These are phyloP conservation scores for Hymenoscyphus albidus DNA, from an alignment of 2,329 filamentous ascomycete species.

Conservation along the genomic window DNA sequence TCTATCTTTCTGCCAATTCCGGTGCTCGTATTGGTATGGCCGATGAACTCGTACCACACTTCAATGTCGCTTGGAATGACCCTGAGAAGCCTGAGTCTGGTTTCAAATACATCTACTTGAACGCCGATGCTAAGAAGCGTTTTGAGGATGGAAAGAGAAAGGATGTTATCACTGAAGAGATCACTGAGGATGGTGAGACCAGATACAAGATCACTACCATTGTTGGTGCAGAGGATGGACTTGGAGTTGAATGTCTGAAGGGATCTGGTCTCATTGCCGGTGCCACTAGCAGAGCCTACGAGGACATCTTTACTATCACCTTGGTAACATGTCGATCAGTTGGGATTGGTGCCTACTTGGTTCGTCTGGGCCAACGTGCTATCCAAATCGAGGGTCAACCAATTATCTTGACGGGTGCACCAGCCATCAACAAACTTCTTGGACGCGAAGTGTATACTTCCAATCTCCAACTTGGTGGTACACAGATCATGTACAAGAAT, in stretches of 20 bases:
- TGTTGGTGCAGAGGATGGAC: conserved; percentile 87
- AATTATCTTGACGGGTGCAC: conserved; percentile 96
- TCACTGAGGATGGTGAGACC: conserved; percentile 82
- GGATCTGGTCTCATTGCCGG: conserved; percentile 97
- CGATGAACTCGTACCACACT: conserved; percentile 94
- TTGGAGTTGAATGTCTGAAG: conserved; percentile 95
- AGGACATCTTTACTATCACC: conserved; percentile 98
- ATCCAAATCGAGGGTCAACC: conserved; percentile 99
- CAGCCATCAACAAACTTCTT: conserved; percentile 95
- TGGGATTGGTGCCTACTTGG: conserved; percentile 98
- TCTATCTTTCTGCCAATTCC: conserved; percentile 98
- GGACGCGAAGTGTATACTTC: conserved; percentile 98
- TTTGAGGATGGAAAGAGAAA: conserved; percentile 75
- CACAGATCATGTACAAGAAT: conserved; percentile 99
- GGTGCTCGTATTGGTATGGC: conserved; percentile 96
- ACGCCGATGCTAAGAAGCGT: conserved; percentile 76
- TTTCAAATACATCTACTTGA: conserved; percentile 97
- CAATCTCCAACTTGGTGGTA: conserved; percentile 97
- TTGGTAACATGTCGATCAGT: conserved; percentile 97
- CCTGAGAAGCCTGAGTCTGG: conserved; percentile 73
- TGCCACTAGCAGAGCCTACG: conserved; percentile 93
- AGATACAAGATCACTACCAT: conserved; percentile 93
- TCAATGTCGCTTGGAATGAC: conserved; percentile 96
- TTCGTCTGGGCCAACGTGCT: conserved; percentile 95
- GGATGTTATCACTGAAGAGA: conserved; percentile 81